Conservation (phyloP, 129 eudicot genomes). For the Glebionis coronaria region DNA sequence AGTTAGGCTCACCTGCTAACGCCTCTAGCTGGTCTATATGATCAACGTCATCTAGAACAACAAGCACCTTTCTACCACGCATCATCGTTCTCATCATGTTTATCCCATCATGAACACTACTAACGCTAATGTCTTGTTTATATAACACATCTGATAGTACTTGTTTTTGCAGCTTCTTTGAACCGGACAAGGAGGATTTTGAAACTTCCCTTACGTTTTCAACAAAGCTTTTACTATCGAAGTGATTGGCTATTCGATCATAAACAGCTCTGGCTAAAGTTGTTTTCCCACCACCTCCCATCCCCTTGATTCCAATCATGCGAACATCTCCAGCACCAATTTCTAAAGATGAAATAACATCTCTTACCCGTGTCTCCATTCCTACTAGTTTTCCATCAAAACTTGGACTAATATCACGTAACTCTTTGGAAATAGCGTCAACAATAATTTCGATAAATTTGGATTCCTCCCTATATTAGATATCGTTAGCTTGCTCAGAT, state of each 20-base stretch:
- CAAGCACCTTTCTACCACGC: background rate
- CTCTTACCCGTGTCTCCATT: background rate
- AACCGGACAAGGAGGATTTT: background rate
- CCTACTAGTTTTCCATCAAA: background rate
- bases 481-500: too few species aligned
- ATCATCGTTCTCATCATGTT: background rate
- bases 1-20: too few species aligned
- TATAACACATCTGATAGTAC: background rate
- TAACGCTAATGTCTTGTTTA: too few species aligned
- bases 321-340: background rate
- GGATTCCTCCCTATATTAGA: background rate
- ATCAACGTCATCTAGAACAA: too few species aligned
- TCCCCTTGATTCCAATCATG: slow-evolving; percentile 4
- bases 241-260: background rate
- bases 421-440: background rate
- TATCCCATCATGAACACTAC: too few species aligned
- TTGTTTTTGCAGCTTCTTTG: background rate
- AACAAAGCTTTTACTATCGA: background rate
- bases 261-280: background rate
- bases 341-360: background rate
- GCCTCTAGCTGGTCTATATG: too few species aligned
- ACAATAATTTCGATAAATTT: background rate
- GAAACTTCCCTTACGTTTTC: too few species aligned
- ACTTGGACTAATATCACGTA: background rate
- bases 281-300: background rate